Percentiles rank a stretch among this genome's conserved stretches.
These are phyloP conservation scores for Trifolium fragiferum DNA, from an alignment of 306 rosid species.

Conservation along the genomic window DNA sequence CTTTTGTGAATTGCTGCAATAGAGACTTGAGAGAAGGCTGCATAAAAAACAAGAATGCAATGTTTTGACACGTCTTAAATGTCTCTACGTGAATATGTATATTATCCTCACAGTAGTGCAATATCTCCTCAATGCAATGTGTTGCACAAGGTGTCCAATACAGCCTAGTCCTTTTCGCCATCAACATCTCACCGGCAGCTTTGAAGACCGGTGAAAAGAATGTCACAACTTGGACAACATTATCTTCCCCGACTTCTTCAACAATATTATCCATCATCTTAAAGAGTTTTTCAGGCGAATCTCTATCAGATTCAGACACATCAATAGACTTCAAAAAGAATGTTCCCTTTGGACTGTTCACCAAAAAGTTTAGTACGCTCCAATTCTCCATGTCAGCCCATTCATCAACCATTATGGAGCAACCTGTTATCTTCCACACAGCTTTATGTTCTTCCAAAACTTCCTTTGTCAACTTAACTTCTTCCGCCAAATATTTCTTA, in stretches of 20 bases:
- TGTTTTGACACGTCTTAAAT: background rate
- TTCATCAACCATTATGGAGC: background rate
- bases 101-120: background rate
- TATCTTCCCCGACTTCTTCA: background rate
- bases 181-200: background rate
- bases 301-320: background rate
- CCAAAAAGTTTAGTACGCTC: background rate
- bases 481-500: constrained; percentile 1
- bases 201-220: background rate
- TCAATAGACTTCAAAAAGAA: background rate
- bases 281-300: background rate
- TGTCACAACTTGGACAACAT: background rate
- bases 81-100: background rate
- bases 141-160: constrained; percentile 1
- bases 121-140: background rate
- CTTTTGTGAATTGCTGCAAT: background rate
- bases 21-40: background rate
- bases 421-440: background rate
- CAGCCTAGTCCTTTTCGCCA: background rate
- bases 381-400: background rate
- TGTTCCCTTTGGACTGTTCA: constrained; percentile 3
- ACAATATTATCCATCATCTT: background rate
- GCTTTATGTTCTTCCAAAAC: constrained; percentile 10
- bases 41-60: background rate
- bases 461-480: background rate